phyloP scores from a whole-genome alignment of 2,329 filamentous ascomycete genomes.

The Aspergillus ruber region DNA sequence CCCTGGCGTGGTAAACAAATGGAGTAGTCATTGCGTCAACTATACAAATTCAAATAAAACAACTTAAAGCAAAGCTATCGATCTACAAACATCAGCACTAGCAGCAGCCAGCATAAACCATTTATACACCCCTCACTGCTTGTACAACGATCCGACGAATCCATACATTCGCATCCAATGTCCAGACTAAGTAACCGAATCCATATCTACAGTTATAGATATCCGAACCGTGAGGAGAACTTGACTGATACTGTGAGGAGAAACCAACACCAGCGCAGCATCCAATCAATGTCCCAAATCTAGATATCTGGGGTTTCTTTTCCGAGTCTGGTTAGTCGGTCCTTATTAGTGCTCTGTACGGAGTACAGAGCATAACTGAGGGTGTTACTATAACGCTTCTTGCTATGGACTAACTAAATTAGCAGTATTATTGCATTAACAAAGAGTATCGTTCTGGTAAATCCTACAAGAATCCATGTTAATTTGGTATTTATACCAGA shows the following conservation, averaged over 20 bases:
- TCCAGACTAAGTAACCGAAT: background rate
- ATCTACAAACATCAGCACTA: background rate
- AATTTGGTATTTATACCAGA: too few species aligned
- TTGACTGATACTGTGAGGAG: background rate
- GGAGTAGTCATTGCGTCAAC: conserved; percentile 28
- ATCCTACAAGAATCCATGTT: too few species aligned
- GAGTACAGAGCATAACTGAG: background rate
- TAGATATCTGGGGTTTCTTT: background rate
- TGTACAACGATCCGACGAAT: background rate
- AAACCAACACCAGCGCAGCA: background rate
- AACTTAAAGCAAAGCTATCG: background rate
- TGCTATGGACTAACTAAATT: too few species aligned
- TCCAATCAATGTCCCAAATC: too few species aligned
- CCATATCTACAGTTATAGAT: background rate
- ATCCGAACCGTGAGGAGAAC: background rate
- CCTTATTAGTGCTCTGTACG: background rate
- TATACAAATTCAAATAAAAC: background rate
- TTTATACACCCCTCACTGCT: background rate
- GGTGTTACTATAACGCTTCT: too few species aligned
- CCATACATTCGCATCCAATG: background rate
- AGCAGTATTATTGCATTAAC: too few species aligned
- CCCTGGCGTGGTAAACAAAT: conserved; percentile 52
- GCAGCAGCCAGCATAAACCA: background rate
- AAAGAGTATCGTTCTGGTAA: too few species aligned
- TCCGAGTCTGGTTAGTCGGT: background rate